These are phyloP conservation scores for Talaromyces piceae DNA, from an alignment of 2,329 filamentous ascomycete species.

Conservation along the genomic window DNA sequence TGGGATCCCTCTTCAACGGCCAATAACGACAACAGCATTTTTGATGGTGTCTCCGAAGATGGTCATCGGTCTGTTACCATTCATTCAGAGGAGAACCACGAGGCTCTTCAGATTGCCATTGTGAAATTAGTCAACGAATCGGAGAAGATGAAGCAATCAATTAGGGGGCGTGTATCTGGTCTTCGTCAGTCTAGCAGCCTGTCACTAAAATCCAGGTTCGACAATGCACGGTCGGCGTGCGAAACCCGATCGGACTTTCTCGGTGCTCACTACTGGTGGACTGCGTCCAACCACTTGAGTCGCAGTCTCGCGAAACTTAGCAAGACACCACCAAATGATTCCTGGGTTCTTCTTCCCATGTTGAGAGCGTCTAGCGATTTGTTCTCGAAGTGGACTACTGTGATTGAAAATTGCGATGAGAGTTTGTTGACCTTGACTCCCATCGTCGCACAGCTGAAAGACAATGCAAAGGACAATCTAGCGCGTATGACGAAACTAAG, in stretches of 20 bases:
- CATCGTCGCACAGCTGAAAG: conserved; percentile 70
- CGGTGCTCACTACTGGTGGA: conserved; percentile 77
- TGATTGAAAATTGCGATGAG: conserved; percentile 31
- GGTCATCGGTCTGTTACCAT: conserved; percentile 28
- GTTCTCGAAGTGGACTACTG: conserved; percentile 22
- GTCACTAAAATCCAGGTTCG: conserved; percentile 36
- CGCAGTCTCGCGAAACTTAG: conserved; percentile 51
- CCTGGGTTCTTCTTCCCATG: conserved; percentile 64
- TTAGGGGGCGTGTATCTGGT: conserved; percentile 13
- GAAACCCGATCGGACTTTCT: conserved; percentile 75
- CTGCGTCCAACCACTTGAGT: conserved; percentile 66
- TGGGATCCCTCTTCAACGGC: conserved; percentile 57
- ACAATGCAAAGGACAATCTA: conserved; percentile 67
- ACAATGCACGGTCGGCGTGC: conserved; percentile 68
- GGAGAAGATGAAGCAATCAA: conserved; percentile 60
- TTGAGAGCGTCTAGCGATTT: conserved; percentile 47
- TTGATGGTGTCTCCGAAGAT: conserved; percentile 48
- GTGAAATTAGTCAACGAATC: conserved; percentile 75
- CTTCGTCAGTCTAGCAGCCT: conserved; percentile 7
- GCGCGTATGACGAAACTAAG: conserved; percentile 65
- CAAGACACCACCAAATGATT: conserved; percentile 51
- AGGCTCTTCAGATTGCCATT: conserved; percentile 72
- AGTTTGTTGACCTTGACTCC: conserved; percentile 71
- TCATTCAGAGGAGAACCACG: conserved; percentile 70
- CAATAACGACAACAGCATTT: conserved; percentile 53